Evolutionary conservation across 495 filamentous ascomycete genomes (phyloP).

Genomic region (Penicillium antarcticum): DNA sequence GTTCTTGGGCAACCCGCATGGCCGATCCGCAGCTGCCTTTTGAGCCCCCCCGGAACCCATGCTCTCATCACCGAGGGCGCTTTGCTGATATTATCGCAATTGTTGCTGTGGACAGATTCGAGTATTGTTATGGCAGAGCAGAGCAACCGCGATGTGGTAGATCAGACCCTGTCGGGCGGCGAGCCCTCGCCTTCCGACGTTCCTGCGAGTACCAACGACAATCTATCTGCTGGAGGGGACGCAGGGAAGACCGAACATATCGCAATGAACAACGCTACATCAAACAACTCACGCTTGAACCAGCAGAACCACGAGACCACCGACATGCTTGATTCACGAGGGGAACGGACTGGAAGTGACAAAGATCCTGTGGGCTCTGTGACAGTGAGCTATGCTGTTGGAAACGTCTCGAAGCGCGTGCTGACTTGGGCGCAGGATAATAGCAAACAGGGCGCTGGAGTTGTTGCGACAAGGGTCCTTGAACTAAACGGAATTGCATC

Average conservation of each 20-base stretch:
- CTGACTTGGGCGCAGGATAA: constrained; percentile 32
- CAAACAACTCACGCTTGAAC: constrained; percentile 24
- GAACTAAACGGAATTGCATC: constrained; percentile 44
- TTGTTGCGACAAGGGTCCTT: constrained; percentile 40
- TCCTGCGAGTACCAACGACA: constrained; percentile 61
- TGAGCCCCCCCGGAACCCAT: constrained; percentile 7
- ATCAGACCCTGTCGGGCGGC: constrained; percentile 72
- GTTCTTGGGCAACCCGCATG: constrained; percentile 20
- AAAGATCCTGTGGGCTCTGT: constrained; percentile 27
- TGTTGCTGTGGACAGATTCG: constrained; percentile 44
- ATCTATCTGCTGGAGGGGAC: constrained; percentile 54
- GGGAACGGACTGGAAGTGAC: constrained; percentile 25
- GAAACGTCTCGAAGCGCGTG: neutral
- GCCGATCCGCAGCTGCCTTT: constrained; percentile 18
- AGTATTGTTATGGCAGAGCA: constrained; percentile 81
- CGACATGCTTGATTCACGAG: constrained; percentile 7
- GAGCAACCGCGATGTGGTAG: constrained; percentile 74
- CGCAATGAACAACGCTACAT: constrained; percentile 24
- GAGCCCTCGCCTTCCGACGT: constrained; percentile 68
- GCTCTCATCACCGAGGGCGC: neutral
- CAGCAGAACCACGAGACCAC: constrained; percentile 27
- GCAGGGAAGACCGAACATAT: constrained; percentile 46
- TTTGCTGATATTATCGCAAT: constrained; percentile 29
- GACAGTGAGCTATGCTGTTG: constrained; percentile 27
- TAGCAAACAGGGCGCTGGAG: constrained; percentile 30